phyloP scores from a whole-genome alignment of 2,329 filamentous ascomycete species.

The Penicillium hesseltinei region DNA sequence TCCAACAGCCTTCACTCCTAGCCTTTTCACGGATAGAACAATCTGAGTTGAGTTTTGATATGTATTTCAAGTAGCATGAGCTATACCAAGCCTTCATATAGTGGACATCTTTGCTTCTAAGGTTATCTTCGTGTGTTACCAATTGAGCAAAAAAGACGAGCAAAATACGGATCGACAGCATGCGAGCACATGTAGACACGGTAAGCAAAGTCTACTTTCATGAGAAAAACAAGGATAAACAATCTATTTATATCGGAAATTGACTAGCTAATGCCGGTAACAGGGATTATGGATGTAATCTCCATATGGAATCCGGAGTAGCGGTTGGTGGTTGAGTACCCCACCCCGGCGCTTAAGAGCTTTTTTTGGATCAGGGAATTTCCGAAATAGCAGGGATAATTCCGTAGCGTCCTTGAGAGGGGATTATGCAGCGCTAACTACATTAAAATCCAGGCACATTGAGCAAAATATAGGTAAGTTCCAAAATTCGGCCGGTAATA shows the following conservation, averaged over 20 bases:
- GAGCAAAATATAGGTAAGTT: neutral
- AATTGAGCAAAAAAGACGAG: neutral
- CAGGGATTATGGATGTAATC: neutral
- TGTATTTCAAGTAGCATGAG: neutral
- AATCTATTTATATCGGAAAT: neutral
- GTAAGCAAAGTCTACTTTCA: neutral
- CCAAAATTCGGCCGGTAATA: neutral
- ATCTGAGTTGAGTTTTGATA: too few species aligned
- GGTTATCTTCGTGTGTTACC: neutral
- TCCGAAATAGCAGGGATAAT: neutral
- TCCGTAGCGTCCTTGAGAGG: neutral
- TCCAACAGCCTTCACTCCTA: neutral
- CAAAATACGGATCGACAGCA: neutral
- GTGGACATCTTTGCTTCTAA: too few species aligned
- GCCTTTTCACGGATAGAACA: neutral
- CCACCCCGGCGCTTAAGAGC: constrained; percentile 2
- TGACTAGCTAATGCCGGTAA: neutral
- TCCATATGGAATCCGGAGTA: neutral
- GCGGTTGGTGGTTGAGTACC: neutral
- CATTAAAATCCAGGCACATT: neutral
- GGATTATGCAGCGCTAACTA: neutral
- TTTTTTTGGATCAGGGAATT: neutral
- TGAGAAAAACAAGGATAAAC: neutral
- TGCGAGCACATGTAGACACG: neutral
- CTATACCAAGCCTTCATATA: neutral